Percentiles rank a stretch among this genome's conserved stretches.
These are phyloP conservation scores for Skeletonema potamos DNA, from an alignment of 108 stramenopile species.

Conservation along the genomic window DNA sequence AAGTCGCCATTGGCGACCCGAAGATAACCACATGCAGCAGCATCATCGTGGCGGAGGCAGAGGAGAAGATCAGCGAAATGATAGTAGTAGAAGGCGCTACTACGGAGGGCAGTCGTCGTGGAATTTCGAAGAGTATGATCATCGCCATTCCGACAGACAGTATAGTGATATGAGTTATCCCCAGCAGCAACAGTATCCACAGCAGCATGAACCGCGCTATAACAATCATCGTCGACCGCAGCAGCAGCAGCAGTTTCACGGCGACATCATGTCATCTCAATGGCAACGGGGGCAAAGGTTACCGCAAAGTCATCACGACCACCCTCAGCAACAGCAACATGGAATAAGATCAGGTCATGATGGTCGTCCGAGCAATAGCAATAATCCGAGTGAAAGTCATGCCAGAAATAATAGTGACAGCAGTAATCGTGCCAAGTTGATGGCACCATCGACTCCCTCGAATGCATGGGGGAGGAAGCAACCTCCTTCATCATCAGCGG, in stretches of 20 bases:
- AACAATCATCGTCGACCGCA: not conserved
- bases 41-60: not conserved
- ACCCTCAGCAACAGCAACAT: not conserved
- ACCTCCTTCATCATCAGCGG: not conserved
- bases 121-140: not conserved
- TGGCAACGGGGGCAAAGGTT: conserved; percentile 13
- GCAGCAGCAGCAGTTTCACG: not conserved
- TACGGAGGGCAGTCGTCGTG: not conserved
- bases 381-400: not conserved
- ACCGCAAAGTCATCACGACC: not conserved
- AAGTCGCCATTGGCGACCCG: conserved; percentile 9
- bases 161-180: not conserved
- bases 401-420: not conserved
- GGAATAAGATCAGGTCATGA: not conserved
- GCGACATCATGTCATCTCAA: too few species aligned
- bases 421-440: too few species aligned
- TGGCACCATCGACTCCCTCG: not conserved
- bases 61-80: not conserved
- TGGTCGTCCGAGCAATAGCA: not conserved
- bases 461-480: conserved; percentile 3
- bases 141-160: not conserved
- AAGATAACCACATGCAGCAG: not conserved
- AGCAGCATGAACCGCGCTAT: not conserved
- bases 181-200: not conserved
- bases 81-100: not conserved